A percentile compares a stretch with the other conserved stretches of the same genome.
Evolutionary conservation across 495 filamentous ascomycete species (phyloP).

Genomic region (Podospora appendiculata): DNA sequence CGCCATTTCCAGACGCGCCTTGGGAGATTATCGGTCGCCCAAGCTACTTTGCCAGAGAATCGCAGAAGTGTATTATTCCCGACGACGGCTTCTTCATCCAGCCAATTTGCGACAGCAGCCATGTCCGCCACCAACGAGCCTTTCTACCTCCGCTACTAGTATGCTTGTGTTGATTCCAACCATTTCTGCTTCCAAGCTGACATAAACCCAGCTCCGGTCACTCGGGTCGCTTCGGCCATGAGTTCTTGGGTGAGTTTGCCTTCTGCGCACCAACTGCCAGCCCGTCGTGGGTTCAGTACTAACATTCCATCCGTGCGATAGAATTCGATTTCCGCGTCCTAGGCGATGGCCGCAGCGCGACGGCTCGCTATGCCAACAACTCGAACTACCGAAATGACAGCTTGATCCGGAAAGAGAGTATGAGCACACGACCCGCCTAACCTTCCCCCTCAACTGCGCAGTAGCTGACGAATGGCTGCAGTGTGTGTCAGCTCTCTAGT

Average conservation of each 20-base stretch:
- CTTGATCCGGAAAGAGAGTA: conserved; percentile 98
- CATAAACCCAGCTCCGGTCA: conserved; percentile 76
- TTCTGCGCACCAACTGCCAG: neutral
- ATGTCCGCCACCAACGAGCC: conserved; percentile 50
- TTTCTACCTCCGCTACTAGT: conserved; percentile 99
- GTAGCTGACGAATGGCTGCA: conserved; percentile 24
- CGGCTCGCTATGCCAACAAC: conserved; percentile 97
- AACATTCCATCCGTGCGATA: conserved; percentile 24
- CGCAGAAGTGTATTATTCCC: no score
- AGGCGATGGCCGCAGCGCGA: conserved; percentile 89
- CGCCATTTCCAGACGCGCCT: conserved; percentile 11
- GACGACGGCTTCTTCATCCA: conserved; percentile 6
- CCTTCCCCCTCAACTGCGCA: no score
- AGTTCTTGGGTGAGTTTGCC: conserved; percentile 76
- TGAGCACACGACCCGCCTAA: conserved; percentile 22
- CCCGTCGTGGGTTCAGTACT: conserved; percentile 1
- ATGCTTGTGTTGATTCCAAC: conserved; percentile 19
- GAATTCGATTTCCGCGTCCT: conserved; percentile 96
- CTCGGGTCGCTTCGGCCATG: conserved; percentile 95
- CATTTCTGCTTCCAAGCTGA: neutral
- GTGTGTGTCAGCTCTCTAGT: conserved; percentile 96
- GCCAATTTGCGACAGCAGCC: conserved; percentile 8
- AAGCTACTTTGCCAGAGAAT: no score
- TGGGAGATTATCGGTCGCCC: neutral
- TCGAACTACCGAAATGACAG: conserved; percentile 99